These are phyloP conservation scores for Conoideocrella luteorostrata DNA, from an alignment of 2,329 filamentous ascomycete species.

Conservation along the genomic window DNA sequence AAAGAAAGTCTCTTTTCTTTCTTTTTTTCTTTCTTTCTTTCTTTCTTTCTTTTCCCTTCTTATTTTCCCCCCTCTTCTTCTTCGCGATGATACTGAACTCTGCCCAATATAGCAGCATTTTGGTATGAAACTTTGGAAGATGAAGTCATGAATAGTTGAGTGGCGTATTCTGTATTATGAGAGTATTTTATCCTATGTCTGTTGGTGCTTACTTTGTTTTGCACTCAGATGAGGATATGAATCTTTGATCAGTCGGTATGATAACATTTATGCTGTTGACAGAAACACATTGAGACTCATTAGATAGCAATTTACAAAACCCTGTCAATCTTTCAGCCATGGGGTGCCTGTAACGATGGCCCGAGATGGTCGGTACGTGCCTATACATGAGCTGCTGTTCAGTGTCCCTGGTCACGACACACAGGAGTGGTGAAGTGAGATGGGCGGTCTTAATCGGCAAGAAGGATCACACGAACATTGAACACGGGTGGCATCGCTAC, in stretches of 20 bases:
- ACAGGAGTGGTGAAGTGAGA: no score
- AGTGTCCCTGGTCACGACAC: no score
- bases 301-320: constrained; percentile 1
- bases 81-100: background rate
- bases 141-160: background rate
- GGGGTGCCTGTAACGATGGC: no score
- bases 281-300: background rate
- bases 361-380: no score
- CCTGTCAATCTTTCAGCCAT: no score
- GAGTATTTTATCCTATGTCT: background rate
- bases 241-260: constrained; percentile 7
- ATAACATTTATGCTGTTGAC: constrained; percentile 3
- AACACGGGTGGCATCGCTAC: no score
- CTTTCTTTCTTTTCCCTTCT: background rate
- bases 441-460: no score
- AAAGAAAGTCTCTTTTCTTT: background rate
- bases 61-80: no score
- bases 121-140: constrained; percentile 1
- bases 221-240: background rate
- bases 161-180: background rate
- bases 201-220: background rate
- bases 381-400: no score
- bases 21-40: background rate
- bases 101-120: background rate
- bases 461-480: no score